Evolutionary conservation across 192 early-diverging fungal genomes (phyloP).

Genomic region (Piromyces finnis): DNA sequence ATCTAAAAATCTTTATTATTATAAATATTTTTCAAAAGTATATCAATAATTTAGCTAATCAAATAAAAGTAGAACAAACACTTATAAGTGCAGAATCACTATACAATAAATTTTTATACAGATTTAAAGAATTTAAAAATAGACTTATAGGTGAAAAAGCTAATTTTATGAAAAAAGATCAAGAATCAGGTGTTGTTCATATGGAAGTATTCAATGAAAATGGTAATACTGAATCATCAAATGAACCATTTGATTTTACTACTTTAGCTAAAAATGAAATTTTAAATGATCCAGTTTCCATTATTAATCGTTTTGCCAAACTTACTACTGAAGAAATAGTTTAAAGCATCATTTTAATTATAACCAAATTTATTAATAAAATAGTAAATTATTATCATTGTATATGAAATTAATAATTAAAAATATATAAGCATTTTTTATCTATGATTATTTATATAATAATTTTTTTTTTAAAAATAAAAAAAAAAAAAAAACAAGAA

Average conservation of each 20-base stretch:
- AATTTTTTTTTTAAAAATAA: too few species aligned
- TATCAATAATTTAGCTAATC: background rate
- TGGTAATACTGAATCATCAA: background rate
- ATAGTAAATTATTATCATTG: background rate
- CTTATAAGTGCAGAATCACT: background rate
- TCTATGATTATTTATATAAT: too few species aligned
- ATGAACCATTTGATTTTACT: background rate
- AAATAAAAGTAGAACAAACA: background rate
- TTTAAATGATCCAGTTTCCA: background rate
- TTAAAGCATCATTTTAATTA: too few species aligned
- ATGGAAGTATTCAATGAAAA: background rate
- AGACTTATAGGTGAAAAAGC: background rate
- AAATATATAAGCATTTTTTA: too few species aligned
- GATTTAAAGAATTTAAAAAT: background rate
- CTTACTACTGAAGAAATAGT: background rate
- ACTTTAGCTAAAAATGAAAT: background rate
- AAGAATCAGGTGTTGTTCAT: background rate
- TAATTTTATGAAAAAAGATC: background rate
- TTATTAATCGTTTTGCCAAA: background rate
- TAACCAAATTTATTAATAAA: background rate
- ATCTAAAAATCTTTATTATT: too few species aligned
- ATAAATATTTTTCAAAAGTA: background rate
- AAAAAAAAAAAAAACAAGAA: too few species aligned
- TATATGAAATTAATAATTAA: too few species aligned
- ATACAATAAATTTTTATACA: background rate